A percentile compares a stretch with the other conserved stretches of the same genome.
These are phyloP conservation scores for Ophiostoma quercus DNA, from an alignment of 2,329 filamentous ascomycete genomes.

Conservation along the genomic window DNA sequence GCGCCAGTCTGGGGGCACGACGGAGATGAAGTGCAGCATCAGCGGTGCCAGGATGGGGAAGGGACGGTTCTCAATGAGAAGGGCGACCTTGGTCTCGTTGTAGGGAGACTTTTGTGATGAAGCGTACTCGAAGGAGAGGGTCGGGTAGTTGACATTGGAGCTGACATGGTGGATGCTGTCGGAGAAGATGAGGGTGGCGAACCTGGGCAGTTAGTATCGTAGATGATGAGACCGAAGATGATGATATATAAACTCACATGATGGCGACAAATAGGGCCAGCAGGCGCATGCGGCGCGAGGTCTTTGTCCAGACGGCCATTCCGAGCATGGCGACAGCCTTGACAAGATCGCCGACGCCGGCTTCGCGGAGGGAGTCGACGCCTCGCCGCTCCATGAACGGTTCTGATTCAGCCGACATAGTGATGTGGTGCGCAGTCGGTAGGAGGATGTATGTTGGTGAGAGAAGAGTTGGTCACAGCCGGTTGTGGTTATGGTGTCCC, in stretches of 20 bases:
- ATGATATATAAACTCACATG: slow-evolving; percentile 30
- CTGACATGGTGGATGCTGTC: slow-evolving; percentile 19
- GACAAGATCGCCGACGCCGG: slow-evolving; percentile 22
- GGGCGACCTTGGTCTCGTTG: slow-evolving; percentile 50
- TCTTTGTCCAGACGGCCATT: slow-evolving; percentile 34
- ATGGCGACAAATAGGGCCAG: slow-evolving; percentile 33
- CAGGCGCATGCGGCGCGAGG: slow-evolving; percentile 35
- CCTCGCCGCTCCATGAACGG: slow-evolving; percentile 22
- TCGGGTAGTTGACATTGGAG: slow-evolving; percentile 30
- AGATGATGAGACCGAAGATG: background rate
- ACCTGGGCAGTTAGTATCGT: background rate
- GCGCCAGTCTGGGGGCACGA: slow-evolving; percentile 53
- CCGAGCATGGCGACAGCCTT: slow-evolving; percentile 23
- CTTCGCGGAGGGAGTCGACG: slow-evolving; percentile 23
- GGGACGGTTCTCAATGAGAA: slow-evolving; percentile 51
- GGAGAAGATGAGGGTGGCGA: slow-evolving; percentile 22
- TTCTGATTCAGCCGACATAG: slow-evolving; percentile 21
- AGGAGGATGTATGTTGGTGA: background rate
- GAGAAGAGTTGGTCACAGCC: background rate
- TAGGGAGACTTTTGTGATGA: slow-evolving; percentile 34
- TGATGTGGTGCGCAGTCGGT: background rate
- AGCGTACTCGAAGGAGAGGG: slow-evolving; percentile 35
- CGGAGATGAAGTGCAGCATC: slow-evolving; percentile 52
- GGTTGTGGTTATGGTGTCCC: slow-evolving; percentile 4
- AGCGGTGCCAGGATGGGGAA: slow-evolving; percentile 48